A percentile compares a stretch with the other conserved stretches of the same genome.
Evolutionary conservation across 768 basidiomycete species (phyloP).

Genomic region (Xerocomellus dryophilus): DNA sequence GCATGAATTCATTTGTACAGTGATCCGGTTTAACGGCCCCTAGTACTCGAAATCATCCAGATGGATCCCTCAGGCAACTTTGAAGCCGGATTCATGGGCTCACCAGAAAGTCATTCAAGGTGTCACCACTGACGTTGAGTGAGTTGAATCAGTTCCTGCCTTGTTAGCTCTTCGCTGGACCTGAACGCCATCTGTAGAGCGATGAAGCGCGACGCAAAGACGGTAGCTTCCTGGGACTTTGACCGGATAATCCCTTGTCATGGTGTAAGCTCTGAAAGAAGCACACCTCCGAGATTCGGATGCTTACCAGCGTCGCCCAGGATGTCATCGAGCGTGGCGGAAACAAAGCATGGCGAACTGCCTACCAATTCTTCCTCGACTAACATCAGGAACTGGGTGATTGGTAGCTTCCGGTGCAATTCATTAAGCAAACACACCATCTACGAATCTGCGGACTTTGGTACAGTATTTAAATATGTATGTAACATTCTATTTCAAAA

Average conservation of each 20-base stretch:
- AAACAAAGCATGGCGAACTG: conserved; percentile 51
- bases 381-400: neutral
- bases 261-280: conserved; percentile 36
- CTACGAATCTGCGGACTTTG: neutral
- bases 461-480: conserved; percentile 7
- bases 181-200: conserved; percentile 26
- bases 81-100: conserved; percentile 33
- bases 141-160: neutral
- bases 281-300: neutral
- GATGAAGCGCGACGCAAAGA: conserved; percentile 63
- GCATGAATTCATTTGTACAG: neutral
- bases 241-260: conserved; percentile 74
- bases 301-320: conserved; percentile 19
- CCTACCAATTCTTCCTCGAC: conserved; percentile 36
- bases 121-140: conserved; percentile 29
- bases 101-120: conserved; percentile 24
- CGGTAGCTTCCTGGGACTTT: conserved; percentile 71
- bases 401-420: neutral
- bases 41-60: conserved; percentile 39
- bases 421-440: neutral
- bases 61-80: conserved; percentile 28
- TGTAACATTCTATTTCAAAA: neutral
- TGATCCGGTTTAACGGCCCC: neutral
- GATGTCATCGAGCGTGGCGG: conserved; percentile 64
- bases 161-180: neutral